These are phyloP conservation scores for bread wheat (Triticum aestivum) DNA, from an alignment of 176 grass and related monocot genomes.

Conservation along the genomic window IWGSC_CS_RefSeq_v2.1 NC_057803.1:489411246-489411745, in stretches of 20 bases:
- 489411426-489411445: neutral
- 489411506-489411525: neutral
- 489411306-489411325: neutral
- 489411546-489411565: conserved; percentile 63
- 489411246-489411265: neutral
- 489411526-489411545: conserved; percentile 60
- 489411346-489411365: neutral
- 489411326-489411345: neutral
- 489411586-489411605: neutral
- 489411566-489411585: conserved; percentile 29
- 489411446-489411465: neutral
- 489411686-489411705: conserved; percentile 14
- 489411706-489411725: conserved; percentile 2
- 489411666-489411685: neutral
- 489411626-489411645: conserved; percentile 62
- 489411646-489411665: neutral
- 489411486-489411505: neutral
- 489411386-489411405: neutral
- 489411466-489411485: neutral
- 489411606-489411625: conserved; percentile 54
- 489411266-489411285: neutral
- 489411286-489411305: neutral
- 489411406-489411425: too few species aligned
- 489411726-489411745: neutral
- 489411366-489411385: neutral